These are phyloP conservation scores for Murraya koenigii DNA, from an alignment of 345 rosid genomes.

Conservation along the genomic window DNA sequence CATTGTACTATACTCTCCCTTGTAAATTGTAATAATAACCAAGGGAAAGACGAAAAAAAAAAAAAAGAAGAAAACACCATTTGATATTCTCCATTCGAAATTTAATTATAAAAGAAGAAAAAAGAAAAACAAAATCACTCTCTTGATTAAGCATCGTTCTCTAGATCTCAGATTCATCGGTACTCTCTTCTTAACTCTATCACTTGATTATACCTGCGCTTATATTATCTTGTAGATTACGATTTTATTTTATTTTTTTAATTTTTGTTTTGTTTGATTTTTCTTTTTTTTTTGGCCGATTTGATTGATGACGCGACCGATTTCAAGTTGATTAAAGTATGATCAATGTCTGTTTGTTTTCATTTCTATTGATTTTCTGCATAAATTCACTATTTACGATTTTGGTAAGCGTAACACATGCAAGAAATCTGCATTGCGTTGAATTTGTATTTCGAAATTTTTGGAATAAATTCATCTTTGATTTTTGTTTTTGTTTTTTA, in stretches of 20 bases:
- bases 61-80: no score
- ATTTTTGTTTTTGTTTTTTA: neutral
- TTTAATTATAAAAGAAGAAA: no score
- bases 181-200: neutral
- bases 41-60: neutral
- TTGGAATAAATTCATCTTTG: neutral
- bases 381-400: neutral
- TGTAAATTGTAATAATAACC: neutral
- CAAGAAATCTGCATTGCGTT: neutral
- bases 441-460: neutral
- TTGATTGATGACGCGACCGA: neutral
- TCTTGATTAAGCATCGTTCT: neutral
- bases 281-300: neutral
- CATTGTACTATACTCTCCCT: neutral
- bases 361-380: neutral
- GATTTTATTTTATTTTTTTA: neutral
- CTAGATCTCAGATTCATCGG: slow-evolving; percentile 5
- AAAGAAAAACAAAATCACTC: neutral
- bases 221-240: neutral
- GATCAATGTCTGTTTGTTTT: neutral
- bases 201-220: neutral
- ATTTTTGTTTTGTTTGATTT: neutral
- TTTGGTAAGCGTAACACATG: neutral
- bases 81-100: no score
- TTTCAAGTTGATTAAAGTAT: neutral